Evolutionary conservation across 1,284 basidiomycete species (phyloP).

Genomic region (Omphalotus olearius): DNA sequence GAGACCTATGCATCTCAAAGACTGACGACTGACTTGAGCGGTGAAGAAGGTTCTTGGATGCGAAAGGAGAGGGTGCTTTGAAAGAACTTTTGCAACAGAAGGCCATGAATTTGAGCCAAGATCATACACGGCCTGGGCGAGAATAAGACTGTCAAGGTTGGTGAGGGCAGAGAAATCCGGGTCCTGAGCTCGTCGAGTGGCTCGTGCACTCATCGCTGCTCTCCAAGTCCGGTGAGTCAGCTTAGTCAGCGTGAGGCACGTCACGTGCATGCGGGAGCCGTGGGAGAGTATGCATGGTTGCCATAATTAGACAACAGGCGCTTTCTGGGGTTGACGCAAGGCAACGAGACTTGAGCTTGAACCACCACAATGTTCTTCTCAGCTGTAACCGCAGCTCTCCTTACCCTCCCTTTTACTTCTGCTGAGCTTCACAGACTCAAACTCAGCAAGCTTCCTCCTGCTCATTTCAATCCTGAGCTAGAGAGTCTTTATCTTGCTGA

Average conservation of each 20-base stretch:
- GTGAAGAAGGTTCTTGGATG: constrained; percentile 66
- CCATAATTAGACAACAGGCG: too few relatives aligned
- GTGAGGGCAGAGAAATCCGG: constrained; percentile 29
- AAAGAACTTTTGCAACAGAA: constrained; percentile 61
- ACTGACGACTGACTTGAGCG: constrained; percentile 45
- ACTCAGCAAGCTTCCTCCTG: constrained; percentile 75
- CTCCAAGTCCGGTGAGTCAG: too few relatives aligned
- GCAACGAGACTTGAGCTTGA: not conserved
- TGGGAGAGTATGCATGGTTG: too few relatives aligned
- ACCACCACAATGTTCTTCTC: constrained; percentile 49
- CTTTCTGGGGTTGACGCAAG: too few relatives aligned
- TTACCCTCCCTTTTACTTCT: constrained; percentile 66
- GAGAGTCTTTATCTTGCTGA: constrained; percentile 82
- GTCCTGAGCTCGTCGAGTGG: constrained; percentile 3
- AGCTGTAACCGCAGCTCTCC: constrained; percentile 39
- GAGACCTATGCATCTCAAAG: constrained; percentile 12
- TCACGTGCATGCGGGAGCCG: too few relatives aligned
- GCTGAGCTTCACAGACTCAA: constrained; percentile 80
- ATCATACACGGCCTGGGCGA: constrained; percentile 84
- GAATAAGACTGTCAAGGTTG: constrained; percentile 64
- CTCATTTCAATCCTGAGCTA: constrained; percentile 56
- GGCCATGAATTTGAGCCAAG: constrained; percentile 75
- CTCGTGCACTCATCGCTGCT: not conserved
- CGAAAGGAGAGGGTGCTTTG: constrained; percentile 61
- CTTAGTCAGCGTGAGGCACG: too few relatives aligned